Evolutionary conservation across 2,329 filamentous ascomycete genomes (phyloP), one percentile per base, ranked within the genome.

Genomic region (Aspergillus fischeri): DNA sequence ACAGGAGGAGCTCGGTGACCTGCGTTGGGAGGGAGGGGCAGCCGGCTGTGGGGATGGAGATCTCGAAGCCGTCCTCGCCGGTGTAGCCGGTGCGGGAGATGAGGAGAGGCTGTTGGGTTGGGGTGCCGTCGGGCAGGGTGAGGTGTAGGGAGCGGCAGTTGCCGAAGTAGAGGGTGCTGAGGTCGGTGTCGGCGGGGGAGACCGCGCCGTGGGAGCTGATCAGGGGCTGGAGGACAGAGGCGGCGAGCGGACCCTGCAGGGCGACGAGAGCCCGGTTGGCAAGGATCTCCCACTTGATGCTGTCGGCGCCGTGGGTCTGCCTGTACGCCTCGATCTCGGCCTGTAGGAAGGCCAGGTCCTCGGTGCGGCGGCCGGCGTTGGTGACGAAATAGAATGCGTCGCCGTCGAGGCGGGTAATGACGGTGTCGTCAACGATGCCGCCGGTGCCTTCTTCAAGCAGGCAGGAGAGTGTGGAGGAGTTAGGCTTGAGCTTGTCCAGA

Each of bases 41-140:
- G 65, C 87, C 83, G 25, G 81, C 81, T 0, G 84, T 82, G 1
- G 88, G 85, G 67, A 97, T 89, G 44, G 90, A 94, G 69, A 99
- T 91, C 78, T 99, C 94, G 76, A 99, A 99, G 45, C 94, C 94
- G 74, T 99, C 94, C 79, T 99, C 94, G 59, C 94, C 94, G 0
- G 94, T 99, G 80, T 99, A 99, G 4, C 94, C 94, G 49, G 89
- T 94, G 59, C 94, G 86, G 71, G 87, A 92, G 70, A 97, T 86
- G 52, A 97, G 82, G 50, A 94, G 71, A 63, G 81, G 74, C 59
- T 81, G 67, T 59, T 80, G 65, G 24, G 75, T 75, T 59, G 77
- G 77, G 41, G 81, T 82, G 48, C 82, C 83, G 41, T 80, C 76
- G 14, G 75, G 70, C 11, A 90, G 78, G 60, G 81, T 83, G 53